These are phyloP conservation scores for Boletus barrowsii DNA, from an alignment of 768 basidiomycete genomes.

Conservation along the genomic window DNA sequence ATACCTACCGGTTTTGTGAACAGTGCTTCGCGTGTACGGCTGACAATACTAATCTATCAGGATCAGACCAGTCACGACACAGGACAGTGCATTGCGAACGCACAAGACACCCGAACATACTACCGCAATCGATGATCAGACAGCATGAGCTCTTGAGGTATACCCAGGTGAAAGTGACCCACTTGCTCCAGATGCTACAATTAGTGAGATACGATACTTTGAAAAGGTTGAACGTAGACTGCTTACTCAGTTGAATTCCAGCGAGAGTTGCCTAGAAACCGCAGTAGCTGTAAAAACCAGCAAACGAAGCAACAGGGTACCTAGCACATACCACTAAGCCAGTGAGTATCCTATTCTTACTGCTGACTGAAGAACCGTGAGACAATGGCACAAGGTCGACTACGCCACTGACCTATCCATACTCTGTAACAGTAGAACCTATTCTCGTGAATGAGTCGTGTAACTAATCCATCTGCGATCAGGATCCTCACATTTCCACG, in stretches of 20 bases:
- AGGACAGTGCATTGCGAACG: neutral
- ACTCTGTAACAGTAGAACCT: constrained; percentile 6
- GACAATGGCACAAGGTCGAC: neutral
- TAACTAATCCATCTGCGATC: neutral
- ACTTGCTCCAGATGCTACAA: neutral
- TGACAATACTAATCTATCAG: neutral
- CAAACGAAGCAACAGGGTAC: neutral
- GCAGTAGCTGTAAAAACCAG: neutral
- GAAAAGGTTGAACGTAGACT: too few relatives aligned
- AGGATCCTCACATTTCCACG: constrained; percentile 1
- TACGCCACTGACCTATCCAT: neutral
- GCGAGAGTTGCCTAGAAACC: neutral
- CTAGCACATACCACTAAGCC: neutral
- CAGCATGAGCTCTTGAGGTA: neutral
- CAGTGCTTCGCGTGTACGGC: neutral
- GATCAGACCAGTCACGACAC: neutral
- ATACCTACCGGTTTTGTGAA: neutral
- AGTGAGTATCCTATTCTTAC: neutral
- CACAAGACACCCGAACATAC: neutral
- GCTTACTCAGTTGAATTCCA: neutral
- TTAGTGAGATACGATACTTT: neutral
- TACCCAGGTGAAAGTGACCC: neutral
- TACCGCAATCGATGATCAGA: neutral
- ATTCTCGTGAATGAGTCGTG: neutral
- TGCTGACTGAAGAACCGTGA: neutral